These are phyloP conservation scores for Echeveria elegans DNA, from an alignment of 164 flowering plant species.

Conservation along the genomic window DNA sequence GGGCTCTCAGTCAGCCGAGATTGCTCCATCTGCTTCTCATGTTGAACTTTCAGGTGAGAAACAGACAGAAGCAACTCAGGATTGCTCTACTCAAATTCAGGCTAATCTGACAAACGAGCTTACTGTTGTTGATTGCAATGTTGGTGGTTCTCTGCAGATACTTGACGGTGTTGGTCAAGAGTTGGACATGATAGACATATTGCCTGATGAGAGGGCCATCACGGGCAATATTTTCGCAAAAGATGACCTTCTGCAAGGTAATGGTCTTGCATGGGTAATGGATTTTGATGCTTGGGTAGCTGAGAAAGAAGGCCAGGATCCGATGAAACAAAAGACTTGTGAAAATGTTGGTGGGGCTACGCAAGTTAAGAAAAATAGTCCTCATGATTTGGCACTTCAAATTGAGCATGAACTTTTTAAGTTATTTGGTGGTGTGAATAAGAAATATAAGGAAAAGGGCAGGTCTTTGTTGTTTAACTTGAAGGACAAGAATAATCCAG, in stretches of 20 bases:
- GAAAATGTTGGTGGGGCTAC: slow-evolving; percentile 12
- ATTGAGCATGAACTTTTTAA: slow-evolving; percentile 91
- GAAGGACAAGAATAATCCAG: slow-evolving; percentile 90
- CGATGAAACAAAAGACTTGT: slow-evolving; percentile 24
- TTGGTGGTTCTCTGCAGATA: slow-evolving; percentile 15
- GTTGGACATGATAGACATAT: slow-evolving; percentile 28
- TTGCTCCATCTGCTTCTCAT: neutral
- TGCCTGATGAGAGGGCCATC: slow-evolving; percentile 46
- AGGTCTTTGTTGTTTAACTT: slow-evolving; percentile 89
- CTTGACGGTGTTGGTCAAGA: slow-evolving; percentile 27
- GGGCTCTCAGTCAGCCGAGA: neutral
- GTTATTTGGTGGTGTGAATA: slow-evolving; percentile 92
- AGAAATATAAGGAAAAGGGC: slow-evolving; percentile 93
- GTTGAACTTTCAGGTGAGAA: neutral
- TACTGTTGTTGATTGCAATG: slow-evolving; percentile 13
- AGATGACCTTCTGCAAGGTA: slow-evolving; percentile 89
- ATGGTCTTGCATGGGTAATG: slow-evolving; percentile 83
- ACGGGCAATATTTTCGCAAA: slow-evolving; percentile 47
- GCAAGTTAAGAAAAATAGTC: slow-evolving; percentile 18
- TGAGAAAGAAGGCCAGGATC: slow-evolving; percentile 19
- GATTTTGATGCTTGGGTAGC: slow-evolving; percentile 32
- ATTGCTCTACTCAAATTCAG: slow-evolving; percentile 11
- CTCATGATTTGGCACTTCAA: slow-evolving; percentile 45
- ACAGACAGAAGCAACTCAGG: slow-evolving; percentile 20
- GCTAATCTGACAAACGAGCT: slow-evolving; percentile 16